phyloP scores from a whole-genome alignment of 345 rosid genomes.

The Corymbia maculata region DNA sequence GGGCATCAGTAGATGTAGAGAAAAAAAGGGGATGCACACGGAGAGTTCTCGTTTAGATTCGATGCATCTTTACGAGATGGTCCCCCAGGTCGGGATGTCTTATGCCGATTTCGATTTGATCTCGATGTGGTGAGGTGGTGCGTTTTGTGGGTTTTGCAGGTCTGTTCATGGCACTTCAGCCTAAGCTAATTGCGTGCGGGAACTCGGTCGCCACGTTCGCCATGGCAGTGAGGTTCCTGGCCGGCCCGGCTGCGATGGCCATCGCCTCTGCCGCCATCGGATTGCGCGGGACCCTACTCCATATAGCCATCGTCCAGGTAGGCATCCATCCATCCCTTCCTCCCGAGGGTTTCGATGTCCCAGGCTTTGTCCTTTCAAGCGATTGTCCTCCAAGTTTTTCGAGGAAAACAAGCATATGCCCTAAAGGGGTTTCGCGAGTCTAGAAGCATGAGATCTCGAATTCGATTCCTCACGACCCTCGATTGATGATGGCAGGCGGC shows the following conservation, averaged over 20 bases:
- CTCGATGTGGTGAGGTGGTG: not conserved
- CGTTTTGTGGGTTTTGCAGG: constrained; percentile 28
- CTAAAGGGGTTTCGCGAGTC: not conserved
- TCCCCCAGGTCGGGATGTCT: not conserved
- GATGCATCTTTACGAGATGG: not conserved
- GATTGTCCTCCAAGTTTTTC: not conserved
- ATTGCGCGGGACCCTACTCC: constrained; percentile 76
- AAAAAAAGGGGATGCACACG: not conserved
- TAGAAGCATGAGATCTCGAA: not conserved
- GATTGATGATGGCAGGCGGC: not conserved
- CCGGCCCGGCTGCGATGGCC: constrained; percentile 96
- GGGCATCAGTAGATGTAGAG: not conserved
- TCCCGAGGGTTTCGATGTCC: not conserved
- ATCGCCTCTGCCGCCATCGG: constrained; percentile 77
- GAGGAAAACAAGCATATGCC: not conserved
- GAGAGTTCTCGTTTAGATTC: not conserved
- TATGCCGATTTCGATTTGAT: not conserved
- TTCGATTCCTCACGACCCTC: not conserved
- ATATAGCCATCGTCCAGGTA: constrained; percentile 93
- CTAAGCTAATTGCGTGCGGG: constrained; percentile 97
- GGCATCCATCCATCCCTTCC: not conserved
- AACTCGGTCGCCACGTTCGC: constrained; percentile 74
- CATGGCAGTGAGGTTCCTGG: constrained; percentile 88
- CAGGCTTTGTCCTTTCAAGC: not conserved
- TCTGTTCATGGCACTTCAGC: constrained; percentile 97